Evolutionary conservation across 2,329 filamentous ascomycete genomes (phyloP), one percentile per base, ranked within the genome.

Genomic region (Apiospora koreana): DNA sequence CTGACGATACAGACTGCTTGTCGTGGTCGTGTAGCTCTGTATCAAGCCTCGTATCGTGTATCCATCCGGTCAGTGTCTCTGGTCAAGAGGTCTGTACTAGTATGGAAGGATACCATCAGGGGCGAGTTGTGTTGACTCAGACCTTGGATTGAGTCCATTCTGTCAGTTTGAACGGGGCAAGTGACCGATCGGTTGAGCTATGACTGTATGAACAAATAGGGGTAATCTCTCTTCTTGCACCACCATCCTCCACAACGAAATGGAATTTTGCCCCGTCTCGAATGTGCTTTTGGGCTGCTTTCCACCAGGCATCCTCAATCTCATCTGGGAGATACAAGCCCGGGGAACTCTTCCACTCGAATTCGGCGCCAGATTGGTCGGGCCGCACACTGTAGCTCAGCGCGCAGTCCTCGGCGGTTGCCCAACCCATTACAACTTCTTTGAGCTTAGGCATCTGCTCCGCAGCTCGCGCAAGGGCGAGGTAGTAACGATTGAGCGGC

Each of bases 331-430:
- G 50, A n/a, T 58, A 1, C 18, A 58, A 10, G 6, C 18, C 3
- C 2, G 28, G 7, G 4, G 28, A 35, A 18, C 16, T 58, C 5
- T 1, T 2, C 6, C 16, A 9, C 16, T 35, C 1, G 5, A 58
- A 58, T 9, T 3, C 7, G 10, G 50, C 50, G 18, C 16, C 18
- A 1, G 50, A 58, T 2, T 16, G 28, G 16, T 21, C 16, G 28
- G 5, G 5, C 7, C 28, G 7, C 9, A 58, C 50, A 3, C 1
- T 6, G 8, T 58, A 58, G 3, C 1, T 10, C 2, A 58, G 8
- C 0, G 3, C 0, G 50, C 18, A 12, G n/a, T 1, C 1, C 2
- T 12, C 12, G 0, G 1, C 10, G 14, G 14, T 28, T 12, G 14
- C 1, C 48, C 23, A 50, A 4, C 2, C 12, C 6, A 28, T 25